Conservation (phyloP, 2,329 filamentous ascomycete genomes). For the Metarhizium brunneum region DNA sequence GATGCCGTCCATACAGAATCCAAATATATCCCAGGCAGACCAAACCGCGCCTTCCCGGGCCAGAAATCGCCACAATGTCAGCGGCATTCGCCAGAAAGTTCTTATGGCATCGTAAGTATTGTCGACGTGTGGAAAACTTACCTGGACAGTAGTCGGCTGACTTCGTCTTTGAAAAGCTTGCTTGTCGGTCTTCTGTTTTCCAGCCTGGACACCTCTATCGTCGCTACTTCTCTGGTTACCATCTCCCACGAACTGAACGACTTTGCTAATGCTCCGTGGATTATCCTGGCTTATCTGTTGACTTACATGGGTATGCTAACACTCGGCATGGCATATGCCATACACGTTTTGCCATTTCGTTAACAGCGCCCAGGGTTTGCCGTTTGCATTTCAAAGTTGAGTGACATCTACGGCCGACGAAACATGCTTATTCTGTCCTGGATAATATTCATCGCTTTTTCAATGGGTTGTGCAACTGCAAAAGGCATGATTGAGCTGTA, state of each 20-base stretch:
- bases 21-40: not conserved
- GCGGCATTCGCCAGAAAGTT: slow-evolving; percentile 15
- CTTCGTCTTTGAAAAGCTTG: slow-evolving; percentile 24
- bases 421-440: slow-evolving; percentile 41
- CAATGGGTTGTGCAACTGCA: slow-evolving; percentile 42
- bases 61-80: slow-evolving; percentile 1
- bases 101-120: slow-evolving; percentile 26
- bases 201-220: slow-evolving; percentile 47
- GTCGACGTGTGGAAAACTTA: too few species aligned
- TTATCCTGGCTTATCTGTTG: slow-evolving; percentile 45
- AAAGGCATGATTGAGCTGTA: slow-evolving; percentile 43
- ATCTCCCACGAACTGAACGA: slow-evolving; percentile 43
- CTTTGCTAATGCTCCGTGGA: slow-evolving; percentile 44
- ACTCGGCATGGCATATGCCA: not conserved
- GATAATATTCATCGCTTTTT: slow-evolving; percentile 46
- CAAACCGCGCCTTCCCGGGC: not conserved
- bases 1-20: slow-evolving; percentile 14
- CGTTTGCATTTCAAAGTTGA: slow-evolving; percentile 48
- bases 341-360: slow-evolving; percentile 2
- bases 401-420: slow-evolving; percentile 48
- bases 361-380: slow-evolving; percentile 35
- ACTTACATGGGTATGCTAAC: slow-evolving; percentile 40
- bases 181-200: slow-evolving; percentile 46
- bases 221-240: slow-evolving; percentile 48
- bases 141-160: not conserved